Percentiles rank a stretch among this genome's conserved stretches.
These are phyloP conservation scores for Trichoderma lentiforme DNA, from an alignment of 2,329 filamentous ascomycete species.

Conservation along the genomic window DNA sequence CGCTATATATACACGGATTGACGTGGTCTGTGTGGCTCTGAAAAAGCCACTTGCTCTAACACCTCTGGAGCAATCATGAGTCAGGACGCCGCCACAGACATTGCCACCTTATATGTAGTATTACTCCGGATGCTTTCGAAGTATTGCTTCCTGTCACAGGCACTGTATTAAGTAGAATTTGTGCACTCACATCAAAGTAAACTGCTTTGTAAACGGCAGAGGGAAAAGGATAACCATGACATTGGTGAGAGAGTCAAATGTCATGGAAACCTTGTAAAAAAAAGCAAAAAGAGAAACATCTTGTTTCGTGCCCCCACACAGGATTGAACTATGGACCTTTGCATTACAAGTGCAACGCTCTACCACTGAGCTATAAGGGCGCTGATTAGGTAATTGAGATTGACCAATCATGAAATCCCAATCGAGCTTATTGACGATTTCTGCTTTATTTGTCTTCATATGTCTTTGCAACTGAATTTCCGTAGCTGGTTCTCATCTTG, in stretches of 20 bases:
- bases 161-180: background rate
- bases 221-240: background rate
- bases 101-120: background rate
- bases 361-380: conserved; percentile 22
- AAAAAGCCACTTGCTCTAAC: background rate
- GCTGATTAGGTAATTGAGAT: background rate
- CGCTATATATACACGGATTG: background rate
- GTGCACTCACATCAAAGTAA: background rate
- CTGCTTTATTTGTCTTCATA: background rate
- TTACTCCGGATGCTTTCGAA: too few species aligned
- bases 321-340: conserved; percentile 22
- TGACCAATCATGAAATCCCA: background rate
- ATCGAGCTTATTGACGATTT: background rate
- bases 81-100: background rate
- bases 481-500: background rate
- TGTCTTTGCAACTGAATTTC: background rate
- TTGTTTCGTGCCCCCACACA: conserved; percentile 19
- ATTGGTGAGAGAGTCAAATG: too few species aligned
- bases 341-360: conserved; percentile 23
- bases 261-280: background rate
- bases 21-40: background rate
- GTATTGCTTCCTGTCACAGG: too few species aligned
- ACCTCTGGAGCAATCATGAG: background rate
- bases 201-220: background rate
- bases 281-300: background rate